phyloP scores from a whole-genome alignment of 306 rosid genomes.

The Arachis hypogaea region DNA sequence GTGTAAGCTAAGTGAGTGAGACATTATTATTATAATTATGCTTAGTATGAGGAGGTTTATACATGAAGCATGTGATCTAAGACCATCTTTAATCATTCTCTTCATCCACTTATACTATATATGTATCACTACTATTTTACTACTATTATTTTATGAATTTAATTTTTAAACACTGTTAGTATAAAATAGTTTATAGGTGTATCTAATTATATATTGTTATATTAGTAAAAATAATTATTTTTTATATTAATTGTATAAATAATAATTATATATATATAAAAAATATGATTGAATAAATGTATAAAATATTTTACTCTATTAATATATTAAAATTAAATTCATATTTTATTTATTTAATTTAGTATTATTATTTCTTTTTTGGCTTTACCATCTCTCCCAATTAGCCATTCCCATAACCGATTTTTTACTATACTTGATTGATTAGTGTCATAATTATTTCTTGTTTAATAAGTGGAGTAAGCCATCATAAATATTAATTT shows the following conservation, averaged over 20 bases:
- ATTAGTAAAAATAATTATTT: too few species aligned
- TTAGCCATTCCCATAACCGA: conserved; percentile 13
- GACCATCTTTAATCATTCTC: conserved; percentile 42
- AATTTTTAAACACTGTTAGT: background rate
- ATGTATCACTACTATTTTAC: background rate
- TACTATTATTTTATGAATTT: background rate
- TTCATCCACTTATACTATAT: background rate
- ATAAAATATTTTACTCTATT: too few species aligned
- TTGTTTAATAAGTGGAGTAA: conserved; percentile 4
- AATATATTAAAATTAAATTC: too few species aligned
- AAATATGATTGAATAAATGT: too few species aligned
- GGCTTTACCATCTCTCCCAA: conserved; percentile 11
- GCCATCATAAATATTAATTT: background rate
- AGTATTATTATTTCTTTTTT: background rate
- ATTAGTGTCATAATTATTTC: conserved; percentile 11
- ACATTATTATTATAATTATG: background rate
- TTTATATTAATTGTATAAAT: too few species aligned
- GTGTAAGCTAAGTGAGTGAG: conserved; percentile 35
- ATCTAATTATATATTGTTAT: too few species aligned
- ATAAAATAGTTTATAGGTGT: too few species aligned
- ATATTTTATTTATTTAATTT: background rate
- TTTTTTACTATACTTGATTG: background rate
- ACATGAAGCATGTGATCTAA: conserved; percentile 39
- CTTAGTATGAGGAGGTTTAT: conserved; percentile 35
- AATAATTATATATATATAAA: too few species aligned